These are phyloP conservation scores for Verticillium dahliae DNA, from an alignment of 2,329 filamentous ascomycete genomes.

Conservation along the genomic window DNA sequence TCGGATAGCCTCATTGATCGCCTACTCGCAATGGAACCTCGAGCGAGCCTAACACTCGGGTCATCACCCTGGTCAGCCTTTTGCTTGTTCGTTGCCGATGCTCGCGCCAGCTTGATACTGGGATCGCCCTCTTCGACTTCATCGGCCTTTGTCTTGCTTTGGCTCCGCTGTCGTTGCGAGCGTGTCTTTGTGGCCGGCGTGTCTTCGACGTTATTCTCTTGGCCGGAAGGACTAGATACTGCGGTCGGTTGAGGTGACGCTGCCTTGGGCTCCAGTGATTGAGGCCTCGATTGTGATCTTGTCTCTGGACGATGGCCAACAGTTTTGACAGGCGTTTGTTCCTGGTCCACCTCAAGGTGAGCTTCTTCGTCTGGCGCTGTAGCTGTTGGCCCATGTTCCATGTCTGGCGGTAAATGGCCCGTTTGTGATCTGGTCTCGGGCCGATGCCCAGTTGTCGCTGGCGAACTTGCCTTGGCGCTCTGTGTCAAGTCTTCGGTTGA, in stretches of 20 bases:
- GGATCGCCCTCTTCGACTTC: conserved; percentile 17
- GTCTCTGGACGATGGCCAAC: not conserved
- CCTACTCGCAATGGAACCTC: conserved; percentile 10
- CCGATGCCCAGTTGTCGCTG: not conserved
- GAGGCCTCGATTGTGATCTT: not conserved
- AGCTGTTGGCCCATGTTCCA: not conserved
- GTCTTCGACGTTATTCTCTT: not conserved
- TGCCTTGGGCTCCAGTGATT: not conserved
- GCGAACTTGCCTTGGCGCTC: not conserved
- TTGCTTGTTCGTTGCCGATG: conserved; percentile 8
- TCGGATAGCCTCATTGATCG: conserved; percentile 11
- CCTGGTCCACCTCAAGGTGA: not conserved
- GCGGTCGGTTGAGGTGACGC: not conserved
- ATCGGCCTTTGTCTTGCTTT: not conserved
- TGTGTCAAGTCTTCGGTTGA: not conserved
- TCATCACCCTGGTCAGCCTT: conserved; percentile 8
- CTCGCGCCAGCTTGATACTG: conserved; percentile 9
- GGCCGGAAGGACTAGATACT: not conserved
- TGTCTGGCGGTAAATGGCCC: not conserved
- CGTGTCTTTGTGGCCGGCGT: not conserved
- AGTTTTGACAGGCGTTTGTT: not conserved
- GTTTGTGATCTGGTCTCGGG: not conserved
- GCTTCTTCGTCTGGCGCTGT: not conserved
- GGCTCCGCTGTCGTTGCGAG: not conserved
- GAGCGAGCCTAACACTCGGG: conserved; percentile 10